These are phyloP conservation scores for Podosphaera aphanis DNA, from an alignment of 2,329 filamentous ascomycete genomes.

Conservation along the genomic window DNA sequence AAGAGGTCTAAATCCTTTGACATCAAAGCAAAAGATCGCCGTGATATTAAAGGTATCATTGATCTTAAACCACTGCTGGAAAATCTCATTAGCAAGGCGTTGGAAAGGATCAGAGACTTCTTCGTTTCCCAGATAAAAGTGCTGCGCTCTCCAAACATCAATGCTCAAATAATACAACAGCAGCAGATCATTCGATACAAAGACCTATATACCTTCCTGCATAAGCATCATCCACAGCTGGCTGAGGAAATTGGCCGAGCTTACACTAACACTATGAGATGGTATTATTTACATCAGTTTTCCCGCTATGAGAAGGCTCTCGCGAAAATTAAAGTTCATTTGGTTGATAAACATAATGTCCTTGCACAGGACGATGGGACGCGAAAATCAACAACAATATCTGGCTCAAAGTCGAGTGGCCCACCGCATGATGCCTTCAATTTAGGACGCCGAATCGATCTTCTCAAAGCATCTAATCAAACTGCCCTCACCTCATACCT, in stretches of 20 bases:
- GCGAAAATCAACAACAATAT: slow-evolving; percentile 36
- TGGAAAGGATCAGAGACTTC: slow-evolving; percentile 84
- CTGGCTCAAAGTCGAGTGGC: slow-evolving; percentile 25
- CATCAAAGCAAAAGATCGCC: slow-evolving; percentile 34
- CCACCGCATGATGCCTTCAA: slow-evolving; percentile 69
- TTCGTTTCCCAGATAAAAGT: slow-evolving; percentile 88
- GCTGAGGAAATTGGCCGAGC: slow-evolving; percentile 78
- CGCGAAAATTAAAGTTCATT: slow-evolving; percentile 62
- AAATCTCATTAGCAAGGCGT: slow-evolving; percentile 69
- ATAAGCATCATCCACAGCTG: slow-evolving; percentile 58
- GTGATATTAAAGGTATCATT: slow-evolving; percentile 48
- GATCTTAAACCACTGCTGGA: slow-evolving; percentile 71
- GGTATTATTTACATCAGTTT: slow-evolving; percentile 92
- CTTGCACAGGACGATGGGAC: slow-evolving; percentile 55
- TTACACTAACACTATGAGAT: slow-evolving; percentile 95
- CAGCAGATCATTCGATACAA: slow-evolving; percentile 75
- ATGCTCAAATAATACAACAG: slow-evolving; percentile 90
- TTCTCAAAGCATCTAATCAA: slow-evolving; percentile 50
- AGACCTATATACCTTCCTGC: slow-evolving; percentile 67
- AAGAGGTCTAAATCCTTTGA: slow-evolving; percentile 51
- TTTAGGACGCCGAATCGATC: slow-evolving; percentile 63
- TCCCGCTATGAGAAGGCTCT: slow-evolving; percentile 65
- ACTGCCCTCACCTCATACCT: slow-evolving; percentile 67
- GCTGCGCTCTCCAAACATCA: slow-evolving; percentile 81
- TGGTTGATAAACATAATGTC: slow-evolving; percentile 61